Conservation (phyloP, 768 basidiomycete genomes). For the Pilatotrama ljubarskyi region DNA sequence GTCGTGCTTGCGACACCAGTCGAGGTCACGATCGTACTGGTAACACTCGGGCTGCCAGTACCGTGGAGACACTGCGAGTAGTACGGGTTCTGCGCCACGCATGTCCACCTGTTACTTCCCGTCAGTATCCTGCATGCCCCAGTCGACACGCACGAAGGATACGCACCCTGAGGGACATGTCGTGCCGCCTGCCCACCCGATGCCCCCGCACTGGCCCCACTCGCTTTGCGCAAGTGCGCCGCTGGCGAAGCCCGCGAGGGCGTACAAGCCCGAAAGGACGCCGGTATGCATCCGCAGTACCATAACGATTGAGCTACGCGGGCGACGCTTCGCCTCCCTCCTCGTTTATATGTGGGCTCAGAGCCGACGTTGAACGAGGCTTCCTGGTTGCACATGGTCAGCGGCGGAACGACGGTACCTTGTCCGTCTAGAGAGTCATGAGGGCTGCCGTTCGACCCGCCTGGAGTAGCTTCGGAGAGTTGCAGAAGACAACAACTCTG, state of each 20-base stretch:
- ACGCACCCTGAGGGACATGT: slow-evolving; percentile 38
- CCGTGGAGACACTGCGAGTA: slow-evolving; percentile 45
- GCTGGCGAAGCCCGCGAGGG: too few relatives aligned
- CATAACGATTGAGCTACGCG: too few relatives aligned
- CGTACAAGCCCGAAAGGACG: too few relatives aligned
- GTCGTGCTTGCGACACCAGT: background rate
- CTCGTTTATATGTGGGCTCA: too few relatives aligned
- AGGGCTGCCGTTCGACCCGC: background rate
- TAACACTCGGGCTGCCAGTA: background rate
- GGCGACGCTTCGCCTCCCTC: too few relatives aligned
- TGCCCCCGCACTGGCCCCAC: slow-evolving; percentile 36
- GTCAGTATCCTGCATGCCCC: background rate
- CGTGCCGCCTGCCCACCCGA: slow-evolving; percentile 35
- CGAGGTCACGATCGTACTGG: too few relatives aligned
- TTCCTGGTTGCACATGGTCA: background rate
- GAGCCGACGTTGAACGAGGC: too few relatives aligned
- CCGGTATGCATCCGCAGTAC: too few relatives aligned
- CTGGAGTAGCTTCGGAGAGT: background rate
- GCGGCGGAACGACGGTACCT: background rate
- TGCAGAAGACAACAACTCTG: background rate
- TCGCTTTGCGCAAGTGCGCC: background rate
- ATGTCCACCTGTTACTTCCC: slow-evolving; percentile 26
- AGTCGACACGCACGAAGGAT: background rate
- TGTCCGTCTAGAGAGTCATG: background rate
- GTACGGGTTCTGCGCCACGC: slow-evolving; percentile 37